Evolutionary conservation across 2,329 filamentous ascomycete species (phyloP).

Genomic region (Colletotrichum camelliae): DNA sequence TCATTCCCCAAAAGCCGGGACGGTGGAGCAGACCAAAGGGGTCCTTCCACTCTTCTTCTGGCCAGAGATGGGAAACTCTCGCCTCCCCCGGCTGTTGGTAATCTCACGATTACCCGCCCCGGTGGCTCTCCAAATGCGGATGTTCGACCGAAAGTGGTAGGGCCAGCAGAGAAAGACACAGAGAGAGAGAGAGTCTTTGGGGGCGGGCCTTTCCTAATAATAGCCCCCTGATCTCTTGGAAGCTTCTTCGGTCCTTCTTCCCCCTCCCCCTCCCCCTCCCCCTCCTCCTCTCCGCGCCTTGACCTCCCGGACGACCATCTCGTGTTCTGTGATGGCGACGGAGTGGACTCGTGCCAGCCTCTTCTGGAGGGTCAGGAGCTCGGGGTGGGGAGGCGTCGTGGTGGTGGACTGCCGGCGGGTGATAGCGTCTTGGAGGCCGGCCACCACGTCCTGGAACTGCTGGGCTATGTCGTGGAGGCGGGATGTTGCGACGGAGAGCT

Average conservation of each 20-base stretch:
- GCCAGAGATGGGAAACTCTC: background rate
- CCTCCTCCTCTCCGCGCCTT: background rate
- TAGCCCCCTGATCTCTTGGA: background rate
- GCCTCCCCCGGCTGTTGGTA: background rate
- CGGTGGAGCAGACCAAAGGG: background rate
- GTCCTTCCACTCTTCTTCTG: background rate
- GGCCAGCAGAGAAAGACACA: background rate
- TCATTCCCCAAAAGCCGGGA: background rate
- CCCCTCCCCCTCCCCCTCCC: background rate
- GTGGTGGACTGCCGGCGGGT: background rate
- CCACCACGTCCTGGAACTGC: conserved; percentile 39
- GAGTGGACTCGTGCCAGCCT: background rate
- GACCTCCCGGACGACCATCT: background rate
- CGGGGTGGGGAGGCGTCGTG: background rate
- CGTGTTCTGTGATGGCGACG: background rate
- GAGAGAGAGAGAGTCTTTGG: background rate
- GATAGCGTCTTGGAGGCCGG: conserved; percentile 31
- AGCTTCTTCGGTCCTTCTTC: background rate
- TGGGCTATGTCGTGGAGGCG: background rate
- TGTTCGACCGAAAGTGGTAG: background rate
- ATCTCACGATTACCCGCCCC: background rate
- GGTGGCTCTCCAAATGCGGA: background rate
- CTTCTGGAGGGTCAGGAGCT: background rate
- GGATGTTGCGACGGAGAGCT: background rate
- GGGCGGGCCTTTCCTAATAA: background rate